A percentile compares a stretch with the other conserved stretches of the same genome.
Evolutionary conservation across 2,329 filamentous ascomycete species (phyloP).

Genomic region (Exserohilum turcica): DNA sequence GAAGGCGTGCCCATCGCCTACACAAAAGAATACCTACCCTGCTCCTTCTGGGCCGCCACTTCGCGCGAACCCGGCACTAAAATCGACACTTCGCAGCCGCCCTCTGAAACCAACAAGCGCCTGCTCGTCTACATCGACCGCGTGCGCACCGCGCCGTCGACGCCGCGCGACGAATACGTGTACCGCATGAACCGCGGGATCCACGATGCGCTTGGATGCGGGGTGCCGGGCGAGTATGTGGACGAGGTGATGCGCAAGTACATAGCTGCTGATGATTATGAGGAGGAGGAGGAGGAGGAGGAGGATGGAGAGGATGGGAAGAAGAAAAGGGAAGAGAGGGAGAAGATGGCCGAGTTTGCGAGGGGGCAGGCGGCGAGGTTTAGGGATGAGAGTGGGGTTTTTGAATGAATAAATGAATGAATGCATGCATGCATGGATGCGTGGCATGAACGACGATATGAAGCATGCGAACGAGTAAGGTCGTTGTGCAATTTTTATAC

Average conservation of each 20-base stretch:
- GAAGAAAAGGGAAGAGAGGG: conserved; percentile 18
- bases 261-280: conserved; percentile 45
- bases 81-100: conserved; percentile 28
- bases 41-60: conserved; percentile 51
- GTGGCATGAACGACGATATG: too few relatives aligned
- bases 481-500: too few relatives aligned
- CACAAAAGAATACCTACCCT: conserved; percentile 56
- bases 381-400: conserved; percentile 40
- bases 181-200: conserved; percentile 68
- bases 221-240: conserved; percentile 63
- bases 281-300: conserved; percentile 12
- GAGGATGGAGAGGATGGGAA: conserved; percentile 16
- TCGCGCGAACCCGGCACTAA: background rate
- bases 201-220: conserved; percentile 60
- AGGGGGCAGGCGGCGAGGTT: conserved; percentile 46
- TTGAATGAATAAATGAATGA: too few relatives aligned
- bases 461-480: too few relatives aligned
- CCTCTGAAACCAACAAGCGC: conserved; percentile 21
- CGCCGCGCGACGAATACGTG: conserved; percentile 63
- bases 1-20: conserved; percentile 69
- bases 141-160: conserved; percentile 45
- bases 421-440: too few relatives aligned
- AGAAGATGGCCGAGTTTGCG: conserved; percentile 30
- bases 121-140: conserved; percentile 67
- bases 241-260: conserved; percentile 59